Evolutionary conservation across 1,284 basidiomycete species (phyloP).

Genomic region (Ustilago curta): DNA sequence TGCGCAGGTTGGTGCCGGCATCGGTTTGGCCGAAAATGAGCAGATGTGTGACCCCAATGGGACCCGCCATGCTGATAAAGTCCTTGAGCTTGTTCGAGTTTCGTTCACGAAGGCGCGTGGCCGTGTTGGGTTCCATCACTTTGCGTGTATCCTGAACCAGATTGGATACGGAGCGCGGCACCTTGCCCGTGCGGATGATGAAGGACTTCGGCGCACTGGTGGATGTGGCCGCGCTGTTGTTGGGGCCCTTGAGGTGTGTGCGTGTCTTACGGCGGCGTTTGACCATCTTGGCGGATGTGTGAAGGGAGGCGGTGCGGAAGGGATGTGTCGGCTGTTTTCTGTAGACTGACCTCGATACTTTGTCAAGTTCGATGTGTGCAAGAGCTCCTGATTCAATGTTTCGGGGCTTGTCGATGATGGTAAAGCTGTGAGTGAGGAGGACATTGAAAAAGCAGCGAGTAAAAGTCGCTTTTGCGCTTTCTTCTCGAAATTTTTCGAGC

Average conservation of each 20-base stretch:
- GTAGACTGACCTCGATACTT: not conserved
- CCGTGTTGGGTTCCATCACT: conserved; percentile 98
- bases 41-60: conserved; percentile 90
- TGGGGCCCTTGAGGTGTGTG: conserved; percentile 66
- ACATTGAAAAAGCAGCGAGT: conserved; percentile 11
- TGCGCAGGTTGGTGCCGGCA: conserved; percentile 81
- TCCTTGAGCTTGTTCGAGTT: conserved; percentile 93
- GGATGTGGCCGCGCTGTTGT: conserved; percentile 50
- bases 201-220: conserved; percentile 73
- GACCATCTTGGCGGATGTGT: conserved; percentile 23
- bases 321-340: not conserved
- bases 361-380: not conserved
- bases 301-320: not conserved
- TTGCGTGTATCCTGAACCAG: conserved; percentile 92
- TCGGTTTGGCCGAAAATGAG: conserved; percentile 78
- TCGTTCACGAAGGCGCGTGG: conserved; percentile 86
- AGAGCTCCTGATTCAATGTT: not conserved
- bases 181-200: conserved; percentile 93
- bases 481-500: conserved; percentile 31
- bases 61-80: conserved; percentile 90
- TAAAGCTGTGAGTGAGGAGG: not conserved
- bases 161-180: conserved; percentile 85
- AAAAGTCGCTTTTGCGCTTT: conserved; percentile 16
- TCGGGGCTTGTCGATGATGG: conserved; percentile 1
- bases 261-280: conserved; percentile 63